These are phyloP conservation scores for Tulasnella sp. DNA, from an alignment of 768 basidiomycete genomes.

Conservation along the genomic window DNA sequence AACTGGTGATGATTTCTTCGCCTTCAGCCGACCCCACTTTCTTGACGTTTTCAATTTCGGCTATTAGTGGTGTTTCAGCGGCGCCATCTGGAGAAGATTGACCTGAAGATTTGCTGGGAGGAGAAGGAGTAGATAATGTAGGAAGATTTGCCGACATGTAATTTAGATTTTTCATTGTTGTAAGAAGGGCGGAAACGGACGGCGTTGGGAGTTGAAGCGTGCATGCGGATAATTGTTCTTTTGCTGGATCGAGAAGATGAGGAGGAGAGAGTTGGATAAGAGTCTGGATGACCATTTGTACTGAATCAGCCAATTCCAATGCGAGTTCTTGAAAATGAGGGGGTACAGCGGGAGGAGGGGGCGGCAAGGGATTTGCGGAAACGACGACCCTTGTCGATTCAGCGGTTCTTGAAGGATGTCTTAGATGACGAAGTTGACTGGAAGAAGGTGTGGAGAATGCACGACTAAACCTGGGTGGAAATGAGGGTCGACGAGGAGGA, in stretches of 20 bases:
- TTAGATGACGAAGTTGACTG: slow-evolving; percentile 59
- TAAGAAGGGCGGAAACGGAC: slow-evolving; percentile 77
- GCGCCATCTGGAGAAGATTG: slow-evolving; percentile 15
- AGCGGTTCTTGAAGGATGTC: slow-evolving; percentile 41
- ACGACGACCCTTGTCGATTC: neutral
- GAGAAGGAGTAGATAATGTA: neutral
- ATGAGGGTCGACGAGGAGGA: slow-evolving; percentile 15
- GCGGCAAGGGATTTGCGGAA: slow-evolving; percentile 16
- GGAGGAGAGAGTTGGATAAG: slow-evolving; percentile 81
- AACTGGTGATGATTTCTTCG: neutral
- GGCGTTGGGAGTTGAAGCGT: slow-evolving; percentile 76
- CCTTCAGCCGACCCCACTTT: slow-evolving; percentile 6
- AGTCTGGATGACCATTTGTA: slow-evolving; percentile 84
- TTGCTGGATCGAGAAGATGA: slow-evolving; percentile 82
- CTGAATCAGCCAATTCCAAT: slow-evolving; percentile 77
- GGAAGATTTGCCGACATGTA: slow-evolving; percentile 81
- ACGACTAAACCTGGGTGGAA: slow-evolving; percentile 49
- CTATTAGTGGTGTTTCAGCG: slow-evolving; percentile 10
- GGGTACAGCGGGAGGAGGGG: slow-evolving; percentile 24
- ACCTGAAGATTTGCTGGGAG: slow-evolving; percentile 28
- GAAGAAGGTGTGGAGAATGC: slow-evolving; percentile 72
- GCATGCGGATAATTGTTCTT: slow-evolving; percentile 86
- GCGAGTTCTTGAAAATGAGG: slow-evolving; percentile 53
- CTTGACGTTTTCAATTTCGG: neutral
- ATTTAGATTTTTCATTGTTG: slow-evolving; percentile 86